Evolutionary conservation across 106 monocot species (phyloP).

Genomic region (Dendrobium huoshanense): DNA sequence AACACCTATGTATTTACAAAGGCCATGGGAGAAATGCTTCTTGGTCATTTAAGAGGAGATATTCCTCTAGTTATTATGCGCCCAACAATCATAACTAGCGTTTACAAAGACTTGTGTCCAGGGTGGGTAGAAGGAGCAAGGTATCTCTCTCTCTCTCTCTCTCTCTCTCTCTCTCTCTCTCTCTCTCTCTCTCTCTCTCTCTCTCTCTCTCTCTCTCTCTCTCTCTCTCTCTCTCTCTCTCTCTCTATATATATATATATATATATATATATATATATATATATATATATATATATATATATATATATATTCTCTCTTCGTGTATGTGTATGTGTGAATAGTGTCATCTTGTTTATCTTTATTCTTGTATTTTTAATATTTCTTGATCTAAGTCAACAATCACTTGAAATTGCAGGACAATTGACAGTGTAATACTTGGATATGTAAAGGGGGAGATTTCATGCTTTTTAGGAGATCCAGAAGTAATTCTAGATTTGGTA

Average conservation of each 20-base stretch:
- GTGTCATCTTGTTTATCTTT: too few relatives aligned
- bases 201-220: too few relatives aligned
- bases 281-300: background rate
- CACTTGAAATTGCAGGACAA: constrained; percentile 30
- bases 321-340: too few relatives aligned
- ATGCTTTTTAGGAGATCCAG: constrained; percentile 47
- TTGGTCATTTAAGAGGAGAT: constrained; percentile 44
- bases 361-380: background rate
- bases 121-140: constrained; percentile 84
- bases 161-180: too few relatives aligned
- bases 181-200: too few relatives aligned
- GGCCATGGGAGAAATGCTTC: constrained; percentile 77
- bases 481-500: constrained; percentile 56
- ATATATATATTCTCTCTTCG: background rate
- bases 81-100: constrained; percentile 75
- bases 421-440: constrained; percentile 58
- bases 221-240: too few relatives aligned
- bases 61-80: constrained; percentile 60
- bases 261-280: too few relatives aligned
- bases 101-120: constrained; percentile 51
- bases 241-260: too few relatives aligned
- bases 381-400: background rate
- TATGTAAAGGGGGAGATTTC: constrained; percentile 49
- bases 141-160: background rate
- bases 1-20: constrained; percentile 88